Base-by-base conservation (phyloP, 129 eudicot species). In the Flaveria brownii region DNA sequence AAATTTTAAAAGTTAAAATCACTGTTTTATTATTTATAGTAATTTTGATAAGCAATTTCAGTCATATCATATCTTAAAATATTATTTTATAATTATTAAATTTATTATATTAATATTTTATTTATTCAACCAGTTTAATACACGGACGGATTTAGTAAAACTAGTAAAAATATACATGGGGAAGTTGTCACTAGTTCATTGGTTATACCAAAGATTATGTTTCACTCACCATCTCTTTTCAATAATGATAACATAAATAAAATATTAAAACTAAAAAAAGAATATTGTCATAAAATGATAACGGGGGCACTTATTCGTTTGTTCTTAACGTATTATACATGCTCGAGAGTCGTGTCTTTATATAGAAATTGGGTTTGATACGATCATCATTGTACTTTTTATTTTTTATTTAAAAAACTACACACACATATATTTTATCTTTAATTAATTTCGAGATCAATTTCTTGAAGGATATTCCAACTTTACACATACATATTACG, bases 171-270 rank as follows among this genome's bases (percentile, higher is more conserved):
- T 17, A 28, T 64, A 47, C 47, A 30, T 22, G 73, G 18, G 47
- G 49, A 47, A 75, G 71, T 11, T 75, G 72, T 63, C 78, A 43
- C 60, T n/a, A 26, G 2, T 14, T 61, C 75, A 68, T 76, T 71
- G 84, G 82, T 76, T 76, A 63, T 50, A 50, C 46, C 73, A 72
- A 68, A 59, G 66, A 77, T 80, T 80, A 84, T 84, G 82, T 22
- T n/a, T 59, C 65, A 59, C 65, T 59, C 15, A 10, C 9, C 18
- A 61, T 61, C 39, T 61, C 17, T 25, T 61, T 61, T 13, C 18
- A 61, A 13, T 61, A 13, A 59, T 22, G 65, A 59, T 59, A 22
- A 57, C 14, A 57, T 57, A 18, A n/a, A 22, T 56, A 57, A 8
- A 2, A 54, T 2, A 54, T 49, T 57, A 57, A 57, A 22, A 57